Base-by-base conservation (phyloP, 75 land plant genomes). In the Selaginella tamariscina region DNA sequence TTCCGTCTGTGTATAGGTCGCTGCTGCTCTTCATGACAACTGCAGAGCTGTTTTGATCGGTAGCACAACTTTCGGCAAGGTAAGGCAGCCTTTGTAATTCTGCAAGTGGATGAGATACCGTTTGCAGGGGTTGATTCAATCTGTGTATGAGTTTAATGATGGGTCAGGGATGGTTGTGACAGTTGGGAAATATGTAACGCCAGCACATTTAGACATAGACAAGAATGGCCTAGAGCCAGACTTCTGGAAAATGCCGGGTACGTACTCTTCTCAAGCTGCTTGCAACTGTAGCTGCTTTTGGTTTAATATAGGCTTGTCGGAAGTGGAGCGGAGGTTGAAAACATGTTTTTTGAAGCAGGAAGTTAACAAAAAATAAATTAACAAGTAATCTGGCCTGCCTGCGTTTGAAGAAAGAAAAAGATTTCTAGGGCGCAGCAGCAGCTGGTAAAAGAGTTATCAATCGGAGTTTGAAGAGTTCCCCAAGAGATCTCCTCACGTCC, bases 21-120 rank as follows among this genome's bases (percentile, higher is more conserved):
- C 98, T 31, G 73, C 96, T 66, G 88, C 98, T 2, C 86, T 94
- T 56, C 98, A 87, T 80, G 98, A 94, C 74, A 90, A 94, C 68
- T 94, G 98, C 78, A 83, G 80, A 82, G 98, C 98, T 65, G 77
- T 90, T 76, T 84, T 94, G 59, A 96, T 90, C 32, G 98, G 98
- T 9, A 83, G 86, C 33, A 80, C 76, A 75, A 94, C 98, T 30
- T 94, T 76, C 82, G 98, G 98, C 54, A 94, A 94, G 91, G 98
- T 90, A 24, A 54, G 21, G 54, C 21, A 67, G 27, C 70, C 27
- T 68, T 30, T 66, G 13, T 66, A 9, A 22, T 30, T 31, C 56
- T 15, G 18, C 15, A 13, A 8, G 23, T 22, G 27, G 67, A 66
- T 5, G 23, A 21, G 69, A 57, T 1, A 2, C 57, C 24, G 13